Base-by-base conservation (phyloP, 768 basidiomycete species). In the Kondoa malvinella region DNA sequence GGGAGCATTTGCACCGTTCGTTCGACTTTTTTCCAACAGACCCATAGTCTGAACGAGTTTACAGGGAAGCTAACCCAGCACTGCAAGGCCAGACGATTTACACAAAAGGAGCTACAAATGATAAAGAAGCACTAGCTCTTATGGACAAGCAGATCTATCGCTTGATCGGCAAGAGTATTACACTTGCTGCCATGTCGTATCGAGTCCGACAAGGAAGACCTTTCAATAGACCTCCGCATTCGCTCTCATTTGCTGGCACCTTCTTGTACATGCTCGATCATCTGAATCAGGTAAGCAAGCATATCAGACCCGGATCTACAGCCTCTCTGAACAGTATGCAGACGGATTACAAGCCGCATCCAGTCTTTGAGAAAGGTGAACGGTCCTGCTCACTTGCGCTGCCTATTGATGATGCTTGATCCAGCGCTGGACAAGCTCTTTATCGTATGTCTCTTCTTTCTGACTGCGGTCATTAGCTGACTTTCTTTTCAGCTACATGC, bases 131-230 rank as follows among this genome's bases (percentile, higher is more conserved):
- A 2, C 81, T 92, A 3, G 85, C 81, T 30, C 80, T 83, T 59
- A 88, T 94, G 86, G 91, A 92, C 77, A 89, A 89, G 80, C 91
- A 92, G 76, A 91, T 92, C 57, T 90, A 85, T 76, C 81, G 89
- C 71, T 78, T 92, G 3, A 87, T 91, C 34, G 90, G 91, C 57
- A 92, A 92, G 75, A 86, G 87, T 8, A 89, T 87, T 3, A 90
- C 89, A 0, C 80, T 92, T 56, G 90, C 90, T 69, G 89, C 90
- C 34, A 26, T 34, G 4, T 25, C 58, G 25, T 60, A 60, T n/a
- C 12, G 29, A 60, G 29, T 60, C 4, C 86, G 91, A 56, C 89
- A 90, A 79, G 91, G 91, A 34, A 82, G 91, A 68, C 84, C 87
- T 62, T 92, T 94, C 73, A 88, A 92, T 21, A 82, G 81, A 0